Percentiles rank a stretch among this genome's conserved stretches.
Conservation (phyloP, 2,329 filamentous ascomycete genomes). For the Trichoderma pleuroti region DNA sequence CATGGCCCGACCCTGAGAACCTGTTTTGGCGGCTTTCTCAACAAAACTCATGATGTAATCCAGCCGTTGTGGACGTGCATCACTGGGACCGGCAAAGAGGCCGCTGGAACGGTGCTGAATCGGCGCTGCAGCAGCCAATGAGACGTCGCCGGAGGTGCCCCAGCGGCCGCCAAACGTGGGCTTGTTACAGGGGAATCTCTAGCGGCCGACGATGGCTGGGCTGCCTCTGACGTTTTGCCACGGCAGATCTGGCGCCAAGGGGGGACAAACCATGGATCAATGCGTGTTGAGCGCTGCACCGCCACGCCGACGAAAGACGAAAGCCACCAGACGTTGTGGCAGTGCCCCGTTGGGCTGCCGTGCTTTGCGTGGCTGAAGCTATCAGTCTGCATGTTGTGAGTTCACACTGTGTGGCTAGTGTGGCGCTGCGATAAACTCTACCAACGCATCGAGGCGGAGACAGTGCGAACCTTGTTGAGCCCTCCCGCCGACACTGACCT, state of each 20-base stretch:
- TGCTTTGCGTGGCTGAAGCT: conserved; percentile 13
- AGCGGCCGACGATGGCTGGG: background rate
- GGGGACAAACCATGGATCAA: background rate
- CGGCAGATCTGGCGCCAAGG: conserved; percentile 9
- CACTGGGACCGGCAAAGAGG: background rate
- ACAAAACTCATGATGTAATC: conserved; percentile 16
- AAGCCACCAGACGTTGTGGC: conserved; percentile 6
- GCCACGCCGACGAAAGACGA: background rate
- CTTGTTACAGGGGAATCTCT: conserved; percentile 6
- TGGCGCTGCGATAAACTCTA: background rate
- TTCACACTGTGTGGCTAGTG: conserved; percentile 2
- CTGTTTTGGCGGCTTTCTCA: background rate
- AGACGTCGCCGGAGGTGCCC: background rate
- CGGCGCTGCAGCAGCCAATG: background rate
- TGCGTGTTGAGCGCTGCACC: background rate
- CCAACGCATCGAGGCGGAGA: background rate
- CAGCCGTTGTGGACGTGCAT: background rate
- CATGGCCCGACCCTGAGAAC: conserved; percentile 2
- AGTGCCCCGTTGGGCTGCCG: background rate
- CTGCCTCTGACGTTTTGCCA: conserved; percentile 13
- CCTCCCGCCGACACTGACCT: background rate
- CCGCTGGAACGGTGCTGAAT: background rate
- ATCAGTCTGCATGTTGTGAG: background rate
- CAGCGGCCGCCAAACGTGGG: background rate
- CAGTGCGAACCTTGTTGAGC: background rate